Conservation (phyloP, 306 rosid genomes). For the Ammopiptanthus mongolicus region DNA sequence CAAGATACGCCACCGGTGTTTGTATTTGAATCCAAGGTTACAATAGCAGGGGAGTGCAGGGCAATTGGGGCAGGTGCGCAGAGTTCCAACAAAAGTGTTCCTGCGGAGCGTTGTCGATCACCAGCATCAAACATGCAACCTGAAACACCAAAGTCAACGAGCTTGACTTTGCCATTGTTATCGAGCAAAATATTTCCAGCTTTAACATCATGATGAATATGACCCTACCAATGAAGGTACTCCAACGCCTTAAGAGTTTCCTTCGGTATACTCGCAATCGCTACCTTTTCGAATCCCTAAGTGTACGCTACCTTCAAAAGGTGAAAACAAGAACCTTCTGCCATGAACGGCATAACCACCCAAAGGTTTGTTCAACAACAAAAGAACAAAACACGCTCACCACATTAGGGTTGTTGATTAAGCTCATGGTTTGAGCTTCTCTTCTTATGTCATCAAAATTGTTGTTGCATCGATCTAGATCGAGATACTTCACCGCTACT, state of each 20-base stretch:
- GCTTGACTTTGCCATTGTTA: constrained; percentile 69
- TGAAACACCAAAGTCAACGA: constrained; percentile 95
- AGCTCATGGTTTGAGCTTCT: constrained; percentile 91
- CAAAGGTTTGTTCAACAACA: constrained; percentile 81
- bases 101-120: constrained; percentile 87
- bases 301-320: constrained; percentile 87
- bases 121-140: constrained; percentile 95
- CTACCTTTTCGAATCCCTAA: constrained; percentile 84
- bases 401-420: constrained; percentile 87
- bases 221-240: constrained; percentile 88
- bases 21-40: no score
- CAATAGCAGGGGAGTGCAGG: no score
- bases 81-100: constrained; percentile 93
- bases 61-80: no score
- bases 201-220: constrained; percentile 95
- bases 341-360: constrained; percentile 98
- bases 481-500: constrained; percentile 88
- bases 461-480: constrained; percentile 94
- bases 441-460: constrained; percentile 77
- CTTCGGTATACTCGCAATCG: constrained; percentile 71
- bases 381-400: constrained; percentile 80
- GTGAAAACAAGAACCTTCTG: constrained; percentile 94
- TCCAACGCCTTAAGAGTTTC: constrained; percentile 90
- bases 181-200: constrained; percentile 93
- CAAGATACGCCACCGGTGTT: no score